phyloP scores from a whole-genome alignment of 2,329 filamentous ascomycete genomes.

The Pyrenochaeta sp. region DNA sequence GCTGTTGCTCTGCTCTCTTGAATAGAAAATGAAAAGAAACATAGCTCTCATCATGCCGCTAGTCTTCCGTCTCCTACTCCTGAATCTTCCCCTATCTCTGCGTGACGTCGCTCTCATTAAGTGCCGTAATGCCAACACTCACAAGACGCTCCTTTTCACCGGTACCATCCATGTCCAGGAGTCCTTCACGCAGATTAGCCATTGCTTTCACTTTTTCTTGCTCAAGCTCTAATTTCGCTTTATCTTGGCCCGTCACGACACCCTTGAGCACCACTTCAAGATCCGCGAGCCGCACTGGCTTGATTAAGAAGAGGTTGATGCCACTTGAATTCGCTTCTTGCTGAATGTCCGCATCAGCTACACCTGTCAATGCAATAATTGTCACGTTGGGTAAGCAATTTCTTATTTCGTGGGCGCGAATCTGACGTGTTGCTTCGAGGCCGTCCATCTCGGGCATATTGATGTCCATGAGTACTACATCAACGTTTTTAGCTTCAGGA shows the following conservation, averaged over 20 bases:
- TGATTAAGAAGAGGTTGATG: slow-evolving; percentile 64
- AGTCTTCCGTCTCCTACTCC: not conserved
- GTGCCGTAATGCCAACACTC: slow-evolving; percentile 10
- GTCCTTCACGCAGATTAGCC: not conserved
- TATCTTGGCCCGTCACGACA: slow-evolving; percentile 40
- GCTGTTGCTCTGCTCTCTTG: not conserved
- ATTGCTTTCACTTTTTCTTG: slow-evolving; percentile 15
- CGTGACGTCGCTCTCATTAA: slow-evolving; percentile 5
- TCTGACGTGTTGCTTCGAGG: slow-evolving; percentile 50
- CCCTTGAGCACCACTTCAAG: slow-evolving; percentile 52
- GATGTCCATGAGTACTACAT: slow-evolving; percentile 48
- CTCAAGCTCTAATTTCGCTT: slow-evolving; percentile 25
- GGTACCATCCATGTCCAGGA: not conserved
- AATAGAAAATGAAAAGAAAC: not conserved
- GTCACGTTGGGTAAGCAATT: slow-evolving; percentile 52
- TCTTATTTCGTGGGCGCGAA: slow-evolving; percentile 58
- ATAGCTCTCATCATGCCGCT: not conserved
- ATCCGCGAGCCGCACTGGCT: slow-evolving; percentile 58
- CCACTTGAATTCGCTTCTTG: slow-evolving; percentile 62
- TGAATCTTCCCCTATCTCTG: slow-evolving; percentile 1
- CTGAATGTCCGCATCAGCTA: slow-evolving; percentile 60
- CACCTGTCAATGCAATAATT: slow-evolving; percentile 63
- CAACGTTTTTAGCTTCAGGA: slow-evolving; percentile 26
- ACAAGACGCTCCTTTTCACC: slow-evolving; percentile 3
- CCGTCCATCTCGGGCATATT: slow-evolving; percentile 52